Evolutionary conservation across 495 filamentous ascomycete genomes (phyloP), one percentile per base, ranked within the genome.

Genomic region (Trichocladium uniseriatum): DNA sequence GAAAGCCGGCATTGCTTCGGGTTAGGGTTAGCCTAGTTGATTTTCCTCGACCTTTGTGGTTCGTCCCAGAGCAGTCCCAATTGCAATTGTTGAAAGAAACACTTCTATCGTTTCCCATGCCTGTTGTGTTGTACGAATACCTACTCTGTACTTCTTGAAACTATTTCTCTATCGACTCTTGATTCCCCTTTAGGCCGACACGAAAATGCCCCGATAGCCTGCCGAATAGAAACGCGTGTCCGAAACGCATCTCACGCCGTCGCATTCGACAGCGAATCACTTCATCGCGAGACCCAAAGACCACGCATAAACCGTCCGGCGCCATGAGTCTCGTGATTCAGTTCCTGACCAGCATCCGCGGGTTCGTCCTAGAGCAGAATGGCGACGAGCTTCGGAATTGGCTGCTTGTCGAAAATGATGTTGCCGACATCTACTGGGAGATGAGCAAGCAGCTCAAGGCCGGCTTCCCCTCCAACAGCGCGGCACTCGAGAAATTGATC

Each of bases 401-500:
- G 68, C 59, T 76, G 28, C 62, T 63, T 21, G 70, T 73, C 32
- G 72, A 72, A 40, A 66, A 64, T 11, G 59, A 63, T 48, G 57
- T 70, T 16, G 71, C 79, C 4, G 72, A 78, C 5, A 71, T 81
- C 10, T 94, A 92, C 66, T 66, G 70, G 44, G 69, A 77, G 38
- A 82, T 95, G 59, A 77, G 79, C 16, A 56, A 57, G 2, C 83
- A 90, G 60, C 68, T 95, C 45, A 79, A 73, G 49, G 61, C 71
- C 14, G 56, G 63, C 7, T 89, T 78, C 58, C 74, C 69, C 15
- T 56, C 65, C 37, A 72, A 72, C 68, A 29, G 70, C 5, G 71
- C 63, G 18, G 70, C 72, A 10, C 69, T 95, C 27, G 77, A 83
- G 53, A 74, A 73, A 41, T 62, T 82, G 21, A 72, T 92, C 34